These are phyloP conservation scores for Trichoderma brevicompactum DNA, from an alignment of 2,329 filamentous ascomycete species.

Conservation along the genomic window DNA sequence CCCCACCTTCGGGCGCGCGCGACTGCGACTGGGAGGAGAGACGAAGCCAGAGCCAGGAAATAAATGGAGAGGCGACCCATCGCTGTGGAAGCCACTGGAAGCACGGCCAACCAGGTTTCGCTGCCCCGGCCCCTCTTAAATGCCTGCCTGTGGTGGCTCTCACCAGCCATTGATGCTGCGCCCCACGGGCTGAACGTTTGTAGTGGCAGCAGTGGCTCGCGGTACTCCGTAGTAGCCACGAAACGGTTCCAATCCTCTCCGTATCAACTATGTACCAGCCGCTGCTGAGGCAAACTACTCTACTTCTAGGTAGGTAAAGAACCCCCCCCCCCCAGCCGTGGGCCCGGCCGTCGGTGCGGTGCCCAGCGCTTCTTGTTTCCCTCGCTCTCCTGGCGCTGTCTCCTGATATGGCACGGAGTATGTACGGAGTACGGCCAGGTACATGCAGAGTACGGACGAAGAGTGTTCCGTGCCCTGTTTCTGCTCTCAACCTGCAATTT, in stretches of 20 bases:
- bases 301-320: no score
- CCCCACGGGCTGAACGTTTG: conserved; percentile 28
- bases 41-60: neutral
- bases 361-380: neutral
- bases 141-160: conserved; percentile 10
- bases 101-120: conserved; percentile 2
- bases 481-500: conserved; percentile 3
- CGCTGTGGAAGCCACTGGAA: conserved; percentile 35
- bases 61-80: conserved; percentile 24
- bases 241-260: no score
- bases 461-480: conserved; percentile 14
- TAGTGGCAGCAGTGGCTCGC: neutral
- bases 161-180: conserved; percentile 27
- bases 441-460: conserved; percentile 13
- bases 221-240: no score
- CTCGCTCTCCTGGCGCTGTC: neutral
- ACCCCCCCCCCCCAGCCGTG: neutral
- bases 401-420: conserved; percentile 11
- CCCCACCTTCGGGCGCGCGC: conserved; percentile 24
- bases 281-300: conserved; percentile 9
- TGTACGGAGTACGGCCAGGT: conserved; percentile 6
- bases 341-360: neutral
- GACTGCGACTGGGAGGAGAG: conserved; percentile 5
- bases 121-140: neutral
- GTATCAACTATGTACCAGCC: neutral